Evolutionary conservation across 2,329 filamentous ascomycete species (phyloP).

Genomic region (Fusarium secorum): DNA sequence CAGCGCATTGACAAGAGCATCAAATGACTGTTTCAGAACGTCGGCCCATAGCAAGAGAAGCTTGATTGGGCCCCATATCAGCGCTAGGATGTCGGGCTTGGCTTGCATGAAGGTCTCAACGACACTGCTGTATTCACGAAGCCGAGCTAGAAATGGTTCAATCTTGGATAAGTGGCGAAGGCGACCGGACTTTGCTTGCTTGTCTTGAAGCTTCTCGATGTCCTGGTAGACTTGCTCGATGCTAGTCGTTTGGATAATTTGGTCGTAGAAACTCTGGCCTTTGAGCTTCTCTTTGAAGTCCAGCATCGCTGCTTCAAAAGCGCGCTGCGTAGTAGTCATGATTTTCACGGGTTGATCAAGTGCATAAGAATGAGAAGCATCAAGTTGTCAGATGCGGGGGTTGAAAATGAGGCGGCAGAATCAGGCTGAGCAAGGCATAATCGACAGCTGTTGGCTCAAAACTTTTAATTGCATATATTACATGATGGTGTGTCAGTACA

Average conservation of each 20-base stretch:
- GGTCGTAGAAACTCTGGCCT: neutral
- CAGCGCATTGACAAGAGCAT: neutral
- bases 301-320: neutral
- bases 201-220: neutral
- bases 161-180: neutral
- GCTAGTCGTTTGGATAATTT: neutral
- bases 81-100: constrained; percentile 14
- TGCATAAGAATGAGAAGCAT: fast-evolving
- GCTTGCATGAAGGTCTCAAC: neutral
- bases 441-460: neutral
- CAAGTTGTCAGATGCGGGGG: fast-evolving
- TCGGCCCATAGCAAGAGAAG: neutral
- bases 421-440: neutral
- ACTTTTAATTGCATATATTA: neutral
- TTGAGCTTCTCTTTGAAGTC: neutral
- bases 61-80: constrained; percentile 18
- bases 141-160: neutral
- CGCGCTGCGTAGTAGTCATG: neutral
- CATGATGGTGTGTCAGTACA: fast-evolving
- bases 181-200: neutral
- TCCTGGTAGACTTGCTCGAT: neutral
- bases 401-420: neutral
- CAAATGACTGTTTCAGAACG: neutral
- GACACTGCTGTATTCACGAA: neutral
- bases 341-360: fast-evolving